A percentile compares a stretch with the other conserved stretches of the same genome.
Evolutionary conservation across 106 monocot genomes (phyloP).

Genomic region (Xerophyta viscosa): DNA sequence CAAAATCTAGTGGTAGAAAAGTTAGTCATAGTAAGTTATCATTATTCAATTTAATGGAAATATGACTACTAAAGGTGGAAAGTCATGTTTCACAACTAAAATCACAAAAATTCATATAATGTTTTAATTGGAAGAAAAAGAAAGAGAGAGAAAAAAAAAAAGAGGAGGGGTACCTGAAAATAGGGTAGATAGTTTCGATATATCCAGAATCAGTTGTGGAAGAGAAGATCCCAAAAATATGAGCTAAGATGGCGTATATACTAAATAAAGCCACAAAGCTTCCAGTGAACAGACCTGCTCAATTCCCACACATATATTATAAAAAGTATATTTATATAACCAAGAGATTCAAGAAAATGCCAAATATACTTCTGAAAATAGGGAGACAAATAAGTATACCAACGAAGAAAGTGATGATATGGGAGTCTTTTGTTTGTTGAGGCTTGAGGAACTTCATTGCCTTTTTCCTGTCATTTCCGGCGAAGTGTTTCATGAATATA

Average conservation of each 20-base stretch:
- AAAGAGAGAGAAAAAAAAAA: too few relatives aligned
- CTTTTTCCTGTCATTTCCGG: constrained; percentile 69
- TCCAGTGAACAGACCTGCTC: constrained; percentile 88
- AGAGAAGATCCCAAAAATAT: constrained; percentile 74
- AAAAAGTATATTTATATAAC: too few relatives aligned
- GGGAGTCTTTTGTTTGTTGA: constrained; percentile 78
- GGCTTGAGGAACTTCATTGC: constrained; percentile 91
- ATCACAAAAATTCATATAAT: too few relatives aligned
- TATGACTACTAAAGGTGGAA: too few relatives aligned
- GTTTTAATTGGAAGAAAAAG: too few relatives aligned
- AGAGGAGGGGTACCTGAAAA: constrained; percentile 67
- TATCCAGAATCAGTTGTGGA: constrained; percentile 35
- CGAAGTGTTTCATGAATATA: constrained; percentile 75
- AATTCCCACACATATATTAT: too few relatives aligned
- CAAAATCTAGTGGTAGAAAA: too few relatives aligned
- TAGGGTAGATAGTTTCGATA: constrained; percentile 80
- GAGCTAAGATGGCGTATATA: constrained; percentile 88
- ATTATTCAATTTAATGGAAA: too few relatives aligned
- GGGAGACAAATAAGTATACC: constrained; percentile 21
- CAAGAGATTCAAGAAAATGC: too few relatives aligned
- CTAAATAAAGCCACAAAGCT: constrained; percentile 76
- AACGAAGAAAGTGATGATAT: constrained; percentile 82
- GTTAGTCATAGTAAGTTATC: too few relatives aligned
- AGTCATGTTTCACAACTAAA: too few relatives aligned
- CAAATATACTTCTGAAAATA: too few relatives aligned